These are phyloP conservation scores for Phyllostachys edulis DNA, from an alignment of 176 grass and related monocot genomes.

Conservation along the genomic window DNA sequence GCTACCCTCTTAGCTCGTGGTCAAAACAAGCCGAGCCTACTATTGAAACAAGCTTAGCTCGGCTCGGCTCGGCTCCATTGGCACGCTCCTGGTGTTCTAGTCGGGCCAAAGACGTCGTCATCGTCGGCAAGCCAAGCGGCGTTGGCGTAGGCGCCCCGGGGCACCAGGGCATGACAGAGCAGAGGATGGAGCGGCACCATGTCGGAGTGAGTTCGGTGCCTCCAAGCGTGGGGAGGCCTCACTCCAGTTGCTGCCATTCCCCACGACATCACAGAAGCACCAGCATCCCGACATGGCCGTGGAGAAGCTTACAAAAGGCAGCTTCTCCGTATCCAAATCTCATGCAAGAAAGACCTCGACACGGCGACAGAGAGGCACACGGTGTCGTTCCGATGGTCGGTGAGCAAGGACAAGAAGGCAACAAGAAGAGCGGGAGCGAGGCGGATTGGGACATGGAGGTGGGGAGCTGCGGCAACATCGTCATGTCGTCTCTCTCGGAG, in stretches of 20 bases:
- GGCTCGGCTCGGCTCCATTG: too few species aligned
- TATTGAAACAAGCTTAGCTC: too few species aligned
- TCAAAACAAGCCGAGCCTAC: too few species aligned
- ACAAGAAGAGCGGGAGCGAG: constrained; percentile 54
- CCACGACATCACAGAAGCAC: neutral
- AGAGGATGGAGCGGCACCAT: constrained; percentile 65
- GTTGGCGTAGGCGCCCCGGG: accelerated
- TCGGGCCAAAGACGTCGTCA: neutral
- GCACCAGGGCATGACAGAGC: neutral
- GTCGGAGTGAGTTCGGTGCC: constrained; percentile 77
- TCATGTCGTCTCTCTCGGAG: constrained; percentile 52
- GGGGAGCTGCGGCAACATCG: constrained; percentile 56
- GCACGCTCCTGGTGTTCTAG: constrained; percentile 70
- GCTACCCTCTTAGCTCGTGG: too few species aligned
- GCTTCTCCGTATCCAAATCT: constrained; percentile 82
- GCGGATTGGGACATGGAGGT: constrained; percentile 76
- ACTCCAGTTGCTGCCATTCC: constrained; percentile 30
- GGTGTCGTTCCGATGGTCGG: constrained; percentile 73
- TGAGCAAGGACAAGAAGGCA: constrained; percentile 5
- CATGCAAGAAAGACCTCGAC: constrained; percentile 25
- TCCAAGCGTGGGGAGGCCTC: constrained; percentile 49
- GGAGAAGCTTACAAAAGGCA: constrained; percentile 64
- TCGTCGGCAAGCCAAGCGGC: neutral
- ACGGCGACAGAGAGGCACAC: constrained; percentile 47
- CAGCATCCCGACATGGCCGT: neutral